Base-by-base conservation (phyloP, 306 rosid genomes). In the Astragalus glycyphyllos region DNA sequence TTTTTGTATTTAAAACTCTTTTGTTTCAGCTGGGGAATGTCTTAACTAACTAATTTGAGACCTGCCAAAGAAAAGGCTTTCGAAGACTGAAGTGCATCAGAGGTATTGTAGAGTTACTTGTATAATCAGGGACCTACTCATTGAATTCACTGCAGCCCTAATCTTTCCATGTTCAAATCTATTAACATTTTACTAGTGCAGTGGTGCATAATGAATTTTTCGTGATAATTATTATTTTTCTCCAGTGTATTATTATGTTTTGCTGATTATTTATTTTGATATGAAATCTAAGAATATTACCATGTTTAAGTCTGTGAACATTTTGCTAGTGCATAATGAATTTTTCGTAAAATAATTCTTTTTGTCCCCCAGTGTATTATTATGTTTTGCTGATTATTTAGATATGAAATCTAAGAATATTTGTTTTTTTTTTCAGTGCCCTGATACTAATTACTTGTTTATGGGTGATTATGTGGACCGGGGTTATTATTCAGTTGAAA, bases 391-490 rank as follows among this genome's bases (percentile, higher is more conserved):
- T 38, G 46, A 17, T 56, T 34, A 34, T 38, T 65, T 51, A 10
- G 65, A 13, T 68, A 60, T 63, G 78, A 70, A 49, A 42, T 54
- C 64, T 79, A 45, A 61, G 15, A n/a, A 46, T 68, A 15, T 58
- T 62, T 48, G 42, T 73, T 78, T 57, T 38, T 38, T 2, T 46
- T 37, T 84, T 77, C 96, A 92, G 98, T 92, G 98, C 78, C 98
- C 96, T 17, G 98, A 92, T 61, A 90, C 98, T 15, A 92, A 92
- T 79, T 92, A 92, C 84, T 80, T 90, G 80, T 92, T 92, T 76
- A 92, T 92, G 98, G 98, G 98, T 76, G 98, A 92, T 88, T 92
- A 92, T 75, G 98, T 92, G 84, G 98, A 92, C 78, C 96, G 98
- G 14, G 98, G 96, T 32, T 92, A 92, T 85, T 92, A 90, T 82